A percentile compares a stretch with the other conserved stretches of the same genome.
phyloP scores from a whole-genome alignment of 305 asterid species.

The Plantago coronopus region DNA sequence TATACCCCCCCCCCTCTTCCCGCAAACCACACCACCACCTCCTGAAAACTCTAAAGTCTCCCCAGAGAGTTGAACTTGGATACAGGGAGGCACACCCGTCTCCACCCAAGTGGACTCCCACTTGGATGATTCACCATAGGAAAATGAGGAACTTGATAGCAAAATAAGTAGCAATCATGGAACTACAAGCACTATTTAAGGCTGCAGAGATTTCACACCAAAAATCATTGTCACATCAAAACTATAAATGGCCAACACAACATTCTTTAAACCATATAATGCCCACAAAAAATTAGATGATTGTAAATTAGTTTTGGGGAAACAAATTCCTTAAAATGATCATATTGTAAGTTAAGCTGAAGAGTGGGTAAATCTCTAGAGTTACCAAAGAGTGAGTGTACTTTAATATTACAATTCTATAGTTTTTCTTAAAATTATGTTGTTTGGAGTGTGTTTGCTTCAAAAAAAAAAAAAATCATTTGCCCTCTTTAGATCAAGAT shows the following conservation, averaged over 20 bases:
- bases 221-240: neutral
- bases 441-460: constrained; percentile 1
- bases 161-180: constrained; percentile 12
- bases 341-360: neutral
- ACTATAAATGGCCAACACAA: neutral
- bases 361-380: neutral
- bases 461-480: constrained; percentile 16
- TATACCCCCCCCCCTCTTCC: neutral
- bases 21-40: neutral
- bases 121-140: constrained; percentile 11
- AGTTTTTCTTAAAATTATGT: neutral
- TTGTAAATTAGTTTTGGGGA: neutral
- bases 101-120: neutral
- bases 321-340: neutral
- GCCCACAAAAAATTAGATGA: neutral
- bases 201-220: constrained; percentile 1
- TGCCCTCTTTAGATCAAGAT: constrained; percentile 13
- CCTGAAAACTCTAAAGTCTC: too few relatives aligned
- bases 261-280: neutral
- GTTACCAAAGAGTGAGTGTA: constrained; percentile 6
- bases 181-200: constrained; percentile 14
- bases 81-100: neutral
- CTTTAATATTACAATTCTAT: constrained; percentile 1
- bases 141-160: constrained; percentile 3
- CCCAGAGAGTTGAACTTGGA: too few relatives aligned